Base-by-base conservation (phyloP, 129 eudicot genomes). In the Flaveria robusta region DNA sequence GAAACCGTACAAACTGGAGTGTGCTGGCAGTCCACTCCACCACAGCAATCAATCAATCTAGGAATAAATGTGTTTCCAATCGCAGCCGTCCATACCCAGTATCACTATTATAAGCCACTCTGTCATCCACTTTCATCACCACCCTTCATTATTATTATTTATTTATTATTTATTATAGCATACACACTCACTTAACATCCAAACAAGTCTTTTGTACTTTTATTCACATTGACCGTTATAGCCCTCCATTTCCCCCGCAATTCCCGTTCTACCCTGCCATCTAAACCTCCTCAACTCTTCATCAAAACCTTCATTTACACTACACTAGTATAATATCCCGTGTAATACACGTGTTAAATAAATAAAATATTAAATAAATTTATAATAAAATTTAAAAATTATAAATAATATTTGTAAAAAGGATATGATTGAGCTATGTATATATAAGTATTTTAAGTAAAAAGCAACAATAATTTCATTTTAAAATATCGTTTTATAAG, bases 21-120 rank as follows among this genome's bases (percentile, higher is more conserved):
- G 69, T 29, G 69, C 70, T 43, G 78, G 49, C 46, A 64, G 46
- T 64, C 69, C 4, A 64, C 10, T 64, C 69, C 4, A 64, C 10
- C 23, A 3, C 46, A 74, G 43, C 78, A 59, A 74, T 77, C 81
- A 67, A 77, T 52, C 74, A 34, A 34, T 34, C 7, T 52, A 19
- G n/a, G 75, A 77, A 77, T 77, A 77, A 77, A 77, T 77, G 75
- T 77, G 59, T 67, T 56, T 58, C 58, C 43, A 74, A 77, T 77
- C 81, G 10, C 81, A 77, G 75, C 81, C 81, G 75, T 77, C 68
- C 74, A 77, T 37, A 9, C 60, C 69, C 9, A 8, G 41, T 41
- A 3, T 19, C 77, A 73, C n/a, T 59, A 43, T 49, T 62, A 62
- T 62, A 42, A 45, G 79, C 74, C 81, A 68, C 74, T 27, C 81